Evolutionary conservation across 331 rosid genomes (phyloP), one percentile per base, ranked within the genome.

Genomic region (Telfairia occidentalis): DNA sequence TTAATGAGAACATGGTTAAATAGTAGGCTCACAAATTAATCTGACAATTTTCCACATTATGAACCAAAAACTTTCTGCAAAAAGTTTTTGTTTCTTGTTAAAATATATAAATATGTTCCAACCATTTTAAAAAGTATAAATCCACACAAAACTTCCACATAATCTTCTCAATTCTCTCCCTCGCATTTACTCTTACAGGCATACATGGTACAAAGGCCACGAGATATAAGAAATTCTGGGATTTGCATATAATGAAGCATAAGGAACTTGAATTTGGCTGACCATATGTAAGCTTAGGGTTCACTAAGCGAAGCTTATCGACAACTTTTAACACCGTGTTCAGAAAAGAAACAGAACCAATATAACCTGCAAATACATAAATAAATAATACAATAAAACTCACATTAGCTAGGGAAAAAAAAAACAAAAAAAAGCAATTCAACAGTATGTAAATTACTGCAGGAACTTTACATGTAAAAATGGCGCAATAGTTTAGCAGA

Each of bases 331-430:
- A 84, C 40, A 92, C 83, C 43, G 90, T 81, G 84, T 57, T 83
- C 70, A 92, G 85, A 77, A 92, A 92, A 48, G 96, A 88, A 81
- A 86, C 96, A 19, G 97, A 92, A 81, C 97, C 97, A 77, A 92
- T 92, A 83, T 92, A 92, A 77, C 97, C 97, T 92, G 93, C 19
- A 42, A 45, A 43, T 26, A 38, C 78, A 78, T 32, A 61, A 40
- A 42, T 23, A 21, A 53, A 19, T 55, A 71, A 61, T 79, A 29
- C 48, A 35, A 50, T 65, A 19, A 42, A 77, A 28, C 52, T 29
- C 77, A 45, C 37, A 64, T 42, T 69, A 43, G 38, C 34, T 59
- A 26, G n/a, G n/a, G n/a, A n/a, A n/a, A n/a, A n/a, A n/a, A 21
- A 75, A 66, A 35, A 4, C 18, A 29, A 74, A 30, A 63, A 23